Evolutionary conservation across 2,329 filamentous ascomycete species (phyloP), one percentile per base, ranked within the genome.

Genomic region (Exophiala viscosa): DNA sequence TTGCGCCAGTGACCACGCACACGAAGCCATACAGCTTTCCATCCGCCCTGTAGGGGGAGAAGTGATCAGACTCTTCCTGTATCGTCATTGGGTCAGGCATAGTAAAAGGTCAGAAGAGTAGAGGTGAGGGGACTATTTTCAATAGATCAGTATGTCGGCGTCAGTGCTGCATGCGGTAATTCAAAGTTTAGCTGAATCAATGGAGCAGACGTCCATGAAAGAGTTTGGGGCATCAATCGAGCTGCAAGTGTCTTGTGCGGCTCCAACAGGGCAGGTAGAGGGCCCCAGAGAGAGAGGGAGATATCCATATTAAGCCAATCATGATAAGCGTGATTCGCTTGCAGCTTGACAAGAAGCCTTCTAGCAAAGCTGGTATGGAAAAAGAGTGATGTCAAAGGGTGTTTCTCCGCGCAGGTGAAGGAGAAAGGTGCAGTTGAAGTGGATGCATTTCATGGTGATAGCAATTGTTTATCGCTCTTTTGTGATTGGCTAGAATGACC

Each of bases 1-100:
- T 78, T 18, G 82, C 80, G 11, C 82, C 81, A 1, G 81, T 84
- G 4, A 85, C 82, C 11, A 85, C 76, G 60, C 82, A 85, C 15
- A 85, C 78, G 60, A 85, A 85, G 39, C 82, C 82, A 66, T 84
- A 82, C 42, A 82, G 70, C 65, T 83, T 83, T 35, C 80, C 80
- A 67, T 83, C 80, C 3, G 73, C 50, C 52, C 80, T 69, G 63
- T 82, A 83, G 1, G 80, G 80, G 18, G 78, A 81, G 63, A 82
- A 81, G 50, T 79, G 74, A 57, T 76, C 70, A 1, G 73, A 72
- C 31, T 72, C 68, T 45, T 54, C 52, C 38, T 60, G 50, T 44
- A 61, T 48, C 15, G 54, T 55, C 54, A 61, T 54, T 32, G 47
- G 36, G n/a, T 53, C 43, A 42, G 58, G 49, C 58, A 60, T 57